phyloP scores from a whole-genome alignment of 2,329 filamentous ascomycete genomes.

The Trichophyton schoenleinii region DNA sequence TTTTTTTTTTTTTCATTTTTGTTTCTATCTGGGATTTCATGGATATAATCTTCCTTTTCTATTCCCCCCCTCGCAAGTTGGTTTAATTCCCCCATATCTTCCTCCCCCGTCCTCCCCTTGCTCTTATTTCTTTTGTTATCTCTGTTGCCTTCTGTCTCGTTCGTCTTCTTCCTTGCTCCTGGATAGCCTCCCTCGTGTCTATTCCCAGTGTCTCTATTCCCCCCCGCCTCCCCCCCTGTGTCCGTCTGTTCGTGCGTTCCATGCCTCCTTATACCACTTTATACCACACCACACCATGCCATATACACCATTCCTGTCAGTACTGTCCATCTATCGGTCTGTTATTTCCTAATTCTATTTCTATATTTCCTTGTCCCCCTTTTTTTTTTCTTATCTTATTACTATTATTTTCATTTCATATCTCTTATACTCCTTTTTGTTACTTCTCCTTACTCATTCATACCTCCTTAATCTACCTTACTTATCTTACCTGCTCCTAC shows the following conservation, averaged over 20 bases:
- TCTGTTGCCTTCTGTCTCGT: constrained; percentile 7
- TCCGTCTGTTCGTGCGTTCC: no score
- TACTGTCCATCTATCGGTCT: constrained; percentile 1
- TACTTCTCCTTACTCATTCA: no score
- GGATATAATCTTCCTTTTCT: constrained; percentile 2
- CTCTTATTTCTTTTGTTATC: constrained; percentile 7
- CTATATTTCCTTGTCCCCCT: neutral
- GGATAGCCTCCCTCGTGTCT: neutral
- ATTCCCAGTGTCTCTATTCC: no score
- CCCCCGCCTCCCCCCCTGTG: no score
- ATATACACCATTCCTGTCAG: constrained; percentile 4
- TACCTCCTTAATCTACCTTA: neutral
- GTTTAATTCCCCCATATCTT: constrained; percentile 7
- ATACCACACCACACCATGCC: neutral
- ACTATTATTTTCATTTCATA: neutral
- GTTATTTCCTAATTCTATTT: constrained; percentile 5
- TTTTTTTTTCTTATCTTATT: neutral
- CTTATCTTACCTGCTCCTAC: neutral
- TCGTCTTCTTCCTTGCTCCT: constrained; percentile 1
- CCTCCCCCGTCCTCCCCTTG: neutral
- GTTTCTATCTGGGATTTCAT: neutral
- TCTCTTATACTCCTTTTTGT: neutral
- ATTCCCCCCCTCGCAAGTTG: neutral
- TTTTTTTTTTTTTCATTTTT: no score
- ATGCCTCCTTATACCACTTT: no score